Conservation (phyloP, 345 rosid species). For the Bruguiera parviflora region DNA sequence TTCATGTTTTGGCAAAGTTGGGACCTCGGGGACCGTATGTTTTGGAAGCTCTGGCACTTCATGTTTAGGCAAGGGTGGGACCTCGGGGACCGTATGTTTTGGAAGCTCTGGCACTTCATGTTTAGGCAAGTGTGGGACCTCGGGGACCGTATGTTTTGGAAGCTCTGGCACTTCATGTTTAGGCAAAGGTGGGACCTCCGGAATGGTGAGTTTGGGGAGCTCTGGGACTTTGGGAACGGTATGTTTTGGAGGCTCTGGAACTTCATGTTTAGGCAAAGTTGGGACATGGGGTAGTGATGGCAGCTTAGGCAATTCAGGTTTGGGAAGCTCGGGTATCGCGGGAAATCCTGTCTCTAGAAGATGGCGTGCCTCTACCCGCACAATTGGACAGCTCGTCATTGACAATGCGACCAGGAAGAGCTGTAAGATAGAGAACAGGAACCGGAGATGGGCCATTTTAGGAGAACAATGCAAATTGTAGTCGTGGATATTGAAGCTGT, state of each 20-base stretch:
- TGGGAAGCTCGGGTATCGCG: constrained; percentile 4
- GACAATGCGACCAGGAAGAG: not conserved
- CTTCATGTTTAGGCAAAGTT: constrained; percentile 6
- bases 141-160: not conserved
- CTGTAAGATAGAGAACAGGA: not conserved
- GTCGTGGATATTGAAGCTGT: too few species aligned
- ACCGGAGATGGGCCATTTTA: not conserved
- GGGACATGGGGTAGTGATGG: too few species aligned
- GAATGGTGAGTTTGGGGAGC: constrained; percentile 2
- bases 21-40: not conserved
- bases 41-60: constrained; percentile 17
- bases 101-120: not conserved
- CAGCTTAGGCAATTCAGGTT: constrained; percentile 10
- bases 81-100: not conserved
- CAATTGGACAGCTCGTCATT: not conserved
- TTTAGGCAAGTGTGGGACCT: constrained; percentile 1
- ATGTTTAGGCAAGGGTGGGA: not conserved
- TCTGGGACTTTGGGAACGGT: not conserved
- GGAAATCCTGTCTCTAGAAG: constrained; percentile 4
- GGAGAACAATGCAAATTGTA: too few species aligned
- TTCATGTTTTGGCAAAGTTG: constrained; percentile 4
- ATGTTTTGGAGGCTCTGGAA: constrained; percentile 12
- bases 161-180: not conserved
- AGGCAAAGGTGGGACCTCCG: constrained; percentile 5
- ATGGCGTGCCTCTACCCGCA: constrained; percentile 1